Base-by-base conservation (phyloP, 2,329 filamentous ascomycete species). In the Aspergillus sp. region DNA sequence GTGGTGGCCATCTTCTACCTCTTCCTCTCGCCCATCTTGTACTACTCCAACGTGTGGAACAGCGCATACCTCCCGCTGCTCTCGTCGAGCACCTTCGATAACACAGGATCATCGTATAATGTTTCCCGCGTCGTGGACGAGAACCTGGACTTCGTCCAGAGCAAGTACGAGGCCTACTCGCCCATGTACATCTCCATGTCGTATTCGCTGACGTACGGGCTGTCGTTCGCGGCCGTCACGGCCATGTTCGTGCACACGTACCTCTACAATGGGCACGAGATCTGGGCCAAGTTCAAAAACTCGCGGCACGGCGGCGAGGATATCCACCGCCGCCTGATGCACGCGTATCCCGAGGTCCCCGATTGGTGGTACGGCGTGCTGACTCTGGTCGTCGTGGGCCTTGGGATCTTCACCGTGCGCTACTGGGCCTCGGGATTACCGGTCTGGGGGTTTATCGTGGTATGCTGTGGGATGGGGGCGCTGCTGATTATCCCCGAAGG, bases 241-340 rank as follows among this genome's bases (percentile, higher is more conserved):
- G 58, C 63, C 28, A 56, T 66, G 9, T 51, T 66, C 4, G 53
- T 65, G 8, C 61, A 66, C 45, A 64, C 60, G 7, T 64, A 59
- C 42, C 54, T 65, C 12, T 64, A 65, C 54, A 61, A 67, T 36
- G 61, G 64, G 12, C 47, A 48, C 4, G 64, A 67, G 45, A 66
- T 67, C 33, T 62, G 58, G 57, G 60, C 58, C 39, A 60, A 60
- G 30, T 55, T 63, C 38, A 64, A 60, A 48, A 61, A 64, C 44
- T 50, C 58, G 3, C 58, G 59, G 5, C 49, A 52, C n/a, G 53
- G 52, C 29, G 59, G 78, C 58, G 78, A 79, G 0, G 80, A 83
- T 52, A 75, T 81, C 39, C 80, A 83, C 58, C 82, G 82, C 75
- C 79, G 78, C 50, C 65, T 83, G 19, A 83, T 83, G 80, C 70